Evolutionary conservation across 768 basidiomycete genomes (phyloP).

Genomic region (Megacollybia marginata): DNA sequence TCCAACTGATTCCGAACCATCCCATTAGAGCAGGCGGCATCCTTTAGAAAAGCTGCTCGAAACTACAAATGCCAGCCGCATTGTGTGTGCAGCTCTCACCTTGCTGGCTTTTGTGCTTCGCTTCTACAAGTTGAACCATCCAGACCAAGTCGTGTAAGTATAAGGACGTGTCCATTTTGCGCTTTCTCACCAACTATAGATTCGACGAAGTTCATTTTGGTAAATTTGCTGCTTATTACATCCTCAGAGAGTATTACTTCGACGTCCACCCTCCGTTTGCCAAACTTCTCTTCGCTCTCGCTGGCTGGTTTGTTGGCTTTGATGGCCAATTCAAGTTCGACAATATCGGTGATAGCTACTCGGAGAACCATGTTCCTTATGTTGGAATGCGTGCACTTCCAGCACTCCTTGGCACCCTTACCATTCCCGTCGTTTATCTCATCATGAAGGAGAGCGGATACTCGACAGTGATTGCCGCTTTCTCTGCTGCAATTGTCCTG

Average conservation of each 20-base stretch:
- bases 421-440: slow-evolving; percentile 83
- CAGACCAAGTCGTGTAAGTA: slow-evolving; percentile 89
- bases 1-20: slow-evolving; percentile 2
- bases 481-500: slow-evolving; percentile 78
- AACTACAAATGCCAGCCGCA: slow-evolving; percentile 51
- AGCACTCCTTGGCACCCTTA: slow-evolving; percentile 85
- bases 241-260: slow-evolving; percentile 93
- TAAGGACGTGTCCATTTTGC: background rate
- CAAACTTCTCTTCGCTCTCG: slow-evolving; percentile 88
- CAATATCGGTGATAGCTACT: slow-evolving; percentile 91
- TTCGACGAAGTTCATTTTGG: slow-evolving; percentile 99
- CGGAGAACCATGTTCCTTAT: slow-evolving; percentile 81
- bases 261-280: slow-evolving; percentile 98
- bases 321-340: slow-evolving; percentile 93
- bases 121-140: slow-evolving; percentile 92
- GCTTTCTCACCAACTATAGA: slow-evolving; percentile 29
- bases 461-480: slow-evolving; percentile 83
- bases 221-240: slow-evolving; percentile 95
- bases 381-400: slow-evolving; percentile 91
- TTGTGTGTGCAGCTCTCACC: slow-evolving; percentile 59
- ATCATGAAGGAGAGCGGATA: slow-evolving; percentile 99
- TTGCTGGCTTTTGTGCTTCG: slow-evolving; percentile 74
- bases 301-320: slow-evolving; percentile 95
- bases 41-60: slow-evolving; percentile 56
- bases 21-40: slow-evolving; percentile 45